Percentiles rank a stretch among this genome's conserved stretches.
phyloP scores from a whole-genome alignment of 495 filamentous ascomycete genomes.

The Xylaria castorea region DNA sequence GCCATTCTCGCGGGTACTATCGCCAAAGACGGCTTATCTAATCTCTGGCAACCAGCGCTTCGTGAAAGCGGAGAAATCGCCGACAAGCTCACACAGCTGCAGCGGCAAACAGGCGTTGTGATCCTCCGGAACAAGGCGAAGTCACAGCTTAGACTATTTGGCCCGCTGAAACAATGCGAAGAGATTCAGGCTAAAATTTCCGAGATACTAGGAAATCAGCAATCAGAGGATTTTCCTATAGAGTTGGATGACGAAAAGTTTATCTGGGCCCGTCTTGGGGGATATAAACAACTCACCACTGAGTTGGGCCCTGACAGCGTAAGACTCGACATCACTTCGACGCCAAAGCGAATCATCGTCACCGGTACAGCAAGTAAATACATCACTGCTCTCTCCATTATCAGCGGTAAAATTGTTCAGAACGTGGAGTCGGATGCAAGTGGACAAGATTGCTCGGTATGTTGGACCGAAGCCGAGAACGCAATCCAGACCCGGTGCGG shows the following conservation, averaged over 20 bases:
- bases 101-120: conserved; percentile 33
- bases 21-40: conserved; percentile 28
- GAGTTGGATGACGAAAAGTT: conserved; percentile 37
- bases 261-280: conserved; percentile 47
- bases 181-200: conserved; percentile 19
- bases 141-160: conserved; percentile 41
- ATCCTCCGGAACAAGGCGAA: conserved; percentile 43
- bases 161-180: conserved; percentile 28
- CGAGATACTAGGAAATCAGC: conserved; percentile 35
- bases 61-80: conserved; percentile 27
- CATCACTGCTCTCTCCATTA: conserved; percentile 25
- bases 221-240: conserved; percentile 35
- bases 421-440: background rate
- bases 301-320: conserved; percentile 44
- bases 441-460: conserved; percentile 46
- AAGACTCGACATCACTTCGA: conserved; percentile 42
- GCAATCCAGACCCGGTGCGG: conserved; percentile 47
- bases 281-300: conserved; percentile 43
- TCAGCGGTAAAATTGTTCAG: conserved; percentile 15
- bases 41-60: conserved; percentile 41
- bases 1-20: conserved; percentile 35
- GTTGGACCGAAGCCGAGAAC: conserved; percentile 48
- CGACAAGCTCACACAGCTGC: conserved; percentile 30
- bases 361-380: conserved; percentile 38
- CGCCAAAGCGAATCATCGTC: conserved; percentile 40